A percentile compares a stretch with the other conserved stretches of the same genome.
These are phyloP conservation scores for Saccharomyces hybrid DNA, from an alignment of 1,139 yeast species.

Conservation along the genomic window DNA sequence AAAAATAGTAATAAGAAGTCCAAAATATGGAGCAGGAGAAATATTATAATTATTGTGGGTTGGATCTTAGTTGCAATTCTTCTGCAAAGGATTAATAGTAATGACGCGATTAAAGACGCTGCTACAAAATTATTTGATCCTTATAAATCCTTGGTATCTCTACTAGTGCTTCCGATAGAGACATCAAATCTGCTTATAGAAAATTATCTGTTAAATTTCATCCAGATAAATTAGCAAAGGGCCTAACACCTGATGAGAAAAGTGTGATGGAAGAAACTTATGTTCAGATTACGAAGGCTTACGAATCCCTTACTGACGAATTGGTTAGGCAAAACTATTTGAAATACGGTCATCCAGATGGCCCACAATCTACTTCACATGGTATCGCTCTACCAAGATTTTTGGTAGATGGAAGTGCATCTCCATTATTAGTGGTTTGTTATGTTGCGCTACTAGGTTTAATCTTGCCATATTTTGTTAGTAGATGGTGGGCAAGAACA, in stretches of 20 bases:
- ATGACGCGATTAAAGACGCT: constrained; percentile 7
- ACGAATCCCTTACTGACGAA: constrained; percentile 91
- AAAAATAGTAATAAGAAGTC: constrained; percentile 27
- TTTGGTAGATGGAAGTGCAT: constrained; percentile 76
- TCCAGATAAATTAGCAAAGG: constrained; percentile 82
- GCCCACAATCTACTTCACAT: constrained; percentile 88
- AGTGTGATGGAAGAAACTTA: constrained; percentile 62
- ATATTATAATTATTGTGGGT: constrained; percentile 47
- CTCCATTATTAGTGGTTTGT: constrained; percentile 50
- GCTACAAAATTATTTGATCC: constrained; percentile 60
- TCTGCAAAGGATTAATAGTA: constrained; percentile 41
- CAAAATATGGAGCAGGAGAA: constrained; percentile 40
- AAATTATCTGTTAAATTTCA: constrained; percentile 81
- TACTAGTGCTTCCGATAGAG: constrained; percentile 61
- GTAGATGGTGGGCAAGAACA: constrained; percentile 83
- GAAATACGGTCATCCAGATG: constrained; percentile 95
- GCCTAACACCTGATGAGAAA: constrained; percentile 50
- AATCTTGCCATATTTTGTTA: constrained; percentile 71
- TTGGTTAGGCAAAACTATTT: constrained; percentile 71
- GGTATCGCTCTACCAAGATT: constrained; percentile 95
- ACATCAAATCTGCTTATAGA: constrained; percentile 75
- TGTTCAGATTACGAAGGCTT: constrained; percentile 82
- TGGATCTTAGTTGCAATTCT: constrained; percentile 57
- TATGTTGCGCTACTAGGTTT: constrained; percentile 72
- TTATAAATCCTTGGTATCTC: constrained; percentile 72